Base-by-base conservation (phyloP, 2,329 filamentous ascomycete genomes). In the Neopestalotiopsis sp. region DNA sequence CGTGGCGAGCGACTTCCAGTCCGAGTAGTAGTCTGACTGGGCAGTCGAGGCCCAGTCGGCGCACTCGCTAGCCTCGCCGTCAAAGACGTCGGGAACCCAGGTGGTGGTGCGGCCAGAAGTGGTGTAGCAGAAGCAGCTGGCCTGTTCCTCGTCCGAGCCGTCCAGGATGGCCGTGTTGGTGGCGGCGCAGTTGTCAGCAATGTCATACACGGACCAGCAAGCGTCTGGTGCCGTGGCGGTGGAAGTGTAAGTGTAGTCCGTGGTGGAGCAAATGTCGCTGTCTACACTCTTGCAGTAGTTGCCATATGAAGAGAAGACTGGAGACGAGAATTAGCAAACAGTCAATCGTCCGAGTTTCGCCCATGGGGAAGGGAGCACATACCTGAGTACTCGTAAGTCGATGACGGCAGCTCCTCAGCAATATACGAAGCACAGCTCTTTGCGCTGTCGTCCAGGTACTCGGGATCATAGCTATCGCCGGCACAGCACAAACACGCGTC, bases 71-170 rank as follows among this genome's bases (percentile, higher is more conserved):
- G 61, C 68, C 30, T 42, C 28, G 49, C 56, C 63, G 58, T 69
- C 69, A 20, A 68, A 69, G 57, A 14, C 12, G 7, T 65, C 62
- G 10, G 68, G 68, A 6, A 59, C 49, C 68, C 68, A 70, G n/a
- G 66, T 42, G 32, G 59, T 62, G 14, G 61, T 66, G 17, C 40
- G 62, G 4, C 56, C 30, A 28, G 49, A 42, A 17, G 67, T 59
- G 17, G 42, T 62, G 65, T 67, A 70, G 34, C 69, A 71, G 45
- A 66, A 69, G 66, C 69, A 71, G 34, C 59, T 34, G 49, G 68
- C 69, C 38, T 68, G 68, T 12, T 68, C 65, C 65, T 67, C 62
- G 17, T 42, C 30, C 7, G 68, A 61, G 9, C 59, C 65, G 3
- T 20, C 32, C 3, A 42, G 45, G 42, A 69, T 66, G 52, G 57